Percentiles rank a stretch among this genome's conserved stretches.
Evolutionary conservation across 495 filamentous ascomycete species (phyloP).

Genomic region (Penicillium daleae): DNA sequence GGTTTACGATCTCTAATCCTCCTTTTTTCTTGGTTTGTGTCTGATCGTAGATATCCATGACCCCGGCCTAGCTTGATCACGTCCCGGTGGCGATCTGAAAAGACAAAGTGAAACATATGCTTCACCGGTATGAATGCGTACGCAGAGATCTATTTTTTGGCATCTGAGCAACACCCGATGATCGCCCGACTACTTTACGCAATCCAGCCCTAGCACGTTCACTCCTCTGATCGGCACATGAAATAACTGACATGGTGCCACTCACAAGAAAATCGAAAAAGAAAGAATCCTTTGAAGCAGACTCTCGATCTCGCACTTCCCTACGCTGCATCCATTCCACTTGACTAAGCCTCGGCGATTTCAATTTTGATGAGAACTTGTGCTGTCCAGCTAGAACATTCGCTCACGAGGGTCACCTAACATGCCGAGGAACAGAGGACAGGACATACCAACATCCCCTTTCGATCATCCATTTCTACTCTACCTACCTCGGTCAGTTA

Average conservation of each 20-base stretch:
- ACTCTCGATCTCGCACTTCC: not conserved
- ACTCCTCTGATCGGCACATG: constrained; percentile 3
- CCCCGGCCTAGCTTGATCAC: not conserved
- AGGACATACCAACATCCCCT: constrained; percentile 3
- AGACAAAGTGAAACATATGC: not conserved
- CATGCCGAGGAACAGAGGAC: constrained; percentile 27
- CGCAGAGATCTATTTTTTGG: not conserved
- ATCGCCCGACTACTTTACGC: not conserved
- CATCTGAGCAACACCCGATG: not conserved
- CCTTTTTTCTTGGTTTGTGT: not conserved
- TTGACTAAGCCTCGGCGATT: not conserved
- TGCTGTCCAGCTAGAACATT: constrained; percentile 8
- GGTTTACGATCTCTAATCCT: constrained; percentile 30
- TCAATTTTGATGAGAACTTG: constrained; percentile 8
- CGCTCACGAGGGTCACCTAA: constrained; percentile 26
- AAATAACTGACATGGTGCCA: not conserved
- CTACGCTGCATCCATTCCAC: not conserved
- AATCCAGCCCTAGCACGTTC: not conserved
- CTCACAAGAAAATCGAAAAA: not conserved
- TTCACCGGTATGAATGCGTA: not conserved
- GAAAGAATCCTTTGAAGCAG: not conserved
- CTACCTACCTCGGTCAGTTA: constrained; percentile 4
- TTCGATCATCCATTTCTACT: not conserved
- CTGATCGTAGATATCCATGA: not conserved
- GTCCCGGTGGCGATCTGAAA: not conserved